These are phyloP conservation scores for Neocallimastix lanati DNA, from an alignment of 192 early-diverging fungal species.

Conservation along the genomic window DNA sequence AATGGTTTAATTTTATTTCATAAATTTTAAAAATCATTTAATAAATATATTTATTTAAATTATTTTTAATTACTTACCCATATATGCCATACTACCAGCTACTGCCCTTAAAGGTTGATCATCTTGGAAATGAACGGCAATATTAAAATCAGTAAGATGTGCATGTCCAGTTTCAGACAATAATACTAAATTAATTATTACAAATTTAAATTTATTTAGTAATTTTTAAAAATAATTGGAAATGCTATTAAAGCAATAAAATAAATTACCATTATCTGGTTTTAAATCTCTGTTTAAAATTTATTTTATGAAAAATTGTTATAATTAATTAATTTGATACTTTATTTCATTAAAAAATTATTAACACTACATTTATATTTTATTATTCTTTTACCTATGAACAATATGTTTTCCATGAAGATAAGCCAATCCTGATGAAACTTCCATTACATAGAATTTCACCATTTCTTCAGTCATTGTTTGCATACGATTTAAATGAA, in stretches of 20 bases:
- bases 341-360: too few relatives aligned
- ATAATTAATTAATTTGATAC: too few relatives aligned
- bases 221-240: too few relatives aligned
- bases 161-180: constrained; percentile 67
- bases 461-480: constrained; percentile 19
- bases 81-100: constrained; percentile 81
- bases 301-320: too few relatives aligned
- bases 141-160: constrained; percentile 90
- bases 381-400: constrained; percentile 22
- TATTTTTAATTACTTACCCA: too few relatives aligned
- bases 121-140: constrained; percentile 56
- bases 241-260: too few relatives aligned
- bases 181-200: constrained; percentile 7
- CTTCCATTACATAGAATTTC: constrained; percentile 19
- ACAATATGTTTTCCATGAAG: constrained; percentile 21
- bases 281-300: neutral
- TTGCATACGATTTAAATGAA: constrained; percentile 29
- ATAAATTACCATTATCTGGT: neutral
- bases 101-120: constrained; percentile 55
- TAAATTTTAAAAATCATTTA: too few relatives aligned
- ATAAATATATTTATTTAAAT: too few relatives aligned
- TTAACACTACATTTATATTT: too few relatives aligned
- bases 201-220: too few relatives aligned
- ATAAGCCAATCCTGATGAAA: constrained; percentile 16
- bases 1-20: too few relatives aligned